Base-by-base conservation (phyloP, 768 basidiomycete species). In the Pisolithus albus region DNA sequence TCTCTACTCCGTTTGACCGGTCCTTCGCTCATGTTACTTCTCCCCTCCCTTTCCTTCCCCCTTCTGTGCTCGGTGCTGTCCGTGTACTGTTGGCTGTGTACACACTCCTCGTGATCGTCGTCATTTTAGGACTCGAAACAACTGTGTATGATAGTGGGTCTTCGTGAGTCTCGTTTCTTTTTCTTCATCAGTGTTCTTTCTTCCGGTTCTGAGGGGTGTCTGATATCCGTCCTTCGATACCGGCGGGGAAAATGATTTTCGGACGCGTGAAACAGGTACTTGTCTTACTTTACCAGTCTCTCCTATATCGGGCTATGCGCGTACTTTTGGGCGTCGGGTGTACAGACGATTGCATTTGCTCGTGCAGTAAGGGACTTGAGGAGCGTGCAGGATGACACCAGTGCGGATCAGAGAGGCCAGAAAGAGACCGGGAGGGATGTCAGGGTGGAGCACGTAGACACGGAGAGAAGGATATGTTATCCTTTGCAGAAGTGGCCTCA, bases 261-360 rank as follows among this genome's bases (percentile, higher is more conserved):
- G 45, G 26, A 23, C 34, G 7, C 38, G 44, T 30, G 24, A 0
- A 32, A 4, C 60, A 85, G 84, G 18, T 83, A 69, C 68, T 75
- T 83, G 56, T 76, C 78, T 7, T 86, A 81, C 66, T 86, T 86
- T 63, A 86, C 84, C 0, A 57, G 78, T 52, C 72, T 86, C 1
- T 75, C 80, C 0, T 84, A 79, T 52, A 77, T 79, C 36, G 86
- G 86, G 0, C 57, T 85, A 1, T 72, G 75, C 18, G 72, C 82
- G 19, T 88, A 86, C 64, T 80, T 80, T 63, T 81, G 74, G 62
- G 82, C 81, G 0, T 62, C 84, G 1, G 70, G 75, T 3, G 68
- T 78, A 1, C 84, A 86, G 49, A 80, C 80, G 0, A 36, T 74
- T 5, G 60, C 63, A 0, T 84, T 77, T 53, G 75, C 70, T 0